Percentiles rank a stretch among this genome's conserved stretches.
phyloP scores from a whole-genome alignment of 352 stramenopile species.

The Thraustotheca clavata region DNA sequence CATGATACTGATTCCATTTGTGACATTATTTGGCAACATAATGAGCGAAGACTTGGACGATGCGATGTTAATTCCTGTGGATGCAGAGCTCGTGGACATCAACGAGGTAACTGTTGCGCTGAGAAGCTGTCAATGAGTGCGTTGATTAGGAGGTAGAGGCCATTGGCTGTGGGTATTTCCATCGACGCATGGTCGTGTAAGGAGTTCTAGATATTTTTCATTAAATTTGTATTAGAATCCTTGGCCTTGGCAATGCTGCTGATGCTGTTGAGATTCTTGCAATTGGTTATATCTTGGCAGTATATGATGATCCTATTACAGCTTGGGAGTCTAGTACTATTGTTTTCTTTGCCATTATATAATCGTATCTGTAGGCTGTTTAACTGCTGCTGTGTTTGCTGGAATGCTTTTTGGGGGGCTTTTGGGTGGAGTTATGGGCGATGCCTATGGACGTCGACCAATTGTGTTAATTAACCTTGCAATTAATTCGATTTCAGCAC shows the following conservation, averaged over 20 bases:
- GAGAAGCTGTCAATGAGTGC: not conserved
- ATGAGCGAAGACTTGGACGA: not conserved
- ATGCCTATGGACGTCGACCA: slow-evolving; percentile 75
- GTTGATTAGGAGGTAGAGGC: slow-evolving; percentile 52
- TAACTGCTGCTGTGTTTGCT: slow-evolving; percentile 84
- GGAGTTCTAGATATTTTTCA: slow-evolving; percentile 25
- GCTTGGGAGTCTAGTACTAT: slow-evolving; percentile 62
- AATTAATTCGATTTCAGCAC: slow-evolving; percentile 66
- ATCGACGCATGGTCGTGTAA: slow-evolving; percentile 57
- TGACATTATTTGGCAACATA: not conserved
- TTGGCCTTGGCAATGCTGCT: slow-evolving; percentile 76
- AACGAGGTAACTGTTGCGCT: not conserved
- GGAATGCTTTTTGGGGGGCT: slow-evolving; percentile 83
- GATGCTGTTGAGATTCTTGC: slow-evolving; percentile 88
- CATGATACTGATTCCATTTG: too few relatives aligned
- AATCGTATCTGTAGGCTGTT: slow-evolving; percentile 38
- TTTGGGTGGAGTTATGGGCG: slow-evolving; percentile 56
- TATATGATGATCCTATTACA: slow-evolving; percentile 60
- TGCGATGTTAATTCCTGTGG: not conserved
- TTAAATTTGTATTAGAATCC: slow-evolving; percentile 33
- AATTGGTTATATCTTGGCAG: slow-evolving; percentile 85
- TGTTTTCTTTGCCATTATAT: slow-evolving; percentile 1
- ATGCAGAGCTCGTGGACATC: not conserved
- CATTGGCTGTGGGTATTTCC: slow-evolving; percentile 64
- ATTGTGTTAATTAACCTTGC: slow-evolving; percentile 66